phyloP scores from a whole-genome alignment of 768 basidiomycete species.

The Auricularia cornea region DNA sequence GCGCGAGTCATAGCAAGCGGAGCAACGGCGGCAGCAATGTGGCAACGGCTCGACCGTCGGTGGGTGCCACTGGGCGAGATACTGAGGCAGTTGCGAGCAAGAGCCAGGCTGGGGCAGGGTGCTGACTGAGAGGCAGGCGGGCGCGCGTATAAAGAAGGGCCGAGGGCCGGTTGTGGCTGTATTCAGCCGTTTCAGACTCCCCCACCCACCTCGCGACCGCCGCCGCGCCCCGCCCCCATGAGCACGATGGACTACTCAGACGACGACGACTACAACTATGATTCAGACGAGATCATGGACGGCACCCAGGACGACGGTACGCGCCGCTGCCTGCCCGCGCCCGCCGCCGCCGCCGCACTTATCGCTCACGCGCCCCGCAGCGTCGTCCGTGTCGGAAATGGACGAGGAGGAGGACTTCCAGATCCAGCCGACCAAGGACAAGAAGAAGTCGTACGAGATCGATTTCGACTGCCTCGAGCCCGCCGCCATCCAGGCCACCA shows the following conservation, averaged over 20 bases:
- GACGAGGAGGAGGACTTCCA: slow-evolving; percentile 57
- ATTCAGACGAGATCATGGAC: slow-evolving; percentile 11
- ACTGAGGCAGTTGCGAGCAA: too few species aligned
- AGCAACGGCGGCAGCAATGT: too few species aligned
- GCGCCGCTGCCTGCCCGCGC: slow-evolving; percentile 5
- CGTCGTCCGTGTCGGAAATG: slow-evolving; percentile 34
- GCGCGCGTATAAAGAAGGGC: too few species aligned
- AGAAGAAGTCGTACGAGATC: slow-evolving; percentile 72
- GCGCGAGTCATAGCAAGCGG: too few species aligned
- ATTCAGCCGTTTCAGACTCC: background rate
- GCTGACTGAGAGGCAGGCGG: too few species aligned
- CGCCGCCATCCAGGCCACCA: slow-evolving; percentile 64
- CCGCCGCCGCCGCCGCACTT: slow-evolving; percentile 1
- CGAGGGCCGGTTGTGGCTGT: too few species aligned
- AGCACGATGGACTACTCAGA: slow-evolving; percentile 3
- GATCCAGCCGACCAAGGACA: slow-evolving; percentile 39
- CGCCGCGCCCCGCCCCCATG: background rate
- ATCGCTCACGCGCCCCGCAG: slow-evolving; percentile 10
- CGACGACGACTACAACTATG: slow-evolving; percentile 13
- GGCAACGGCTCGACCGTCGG: too few species aligned
- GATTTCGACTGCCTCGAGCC: slow-evolving; percentile 73
- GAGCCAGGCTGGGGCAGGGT: too few species aligned
- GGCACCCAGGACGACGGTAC: slow-evolving; percentile 15
- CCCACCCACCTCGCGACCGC: background rate
- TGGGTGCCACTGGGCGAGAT: too few species aligned